Conservation (phyloP, 1,284 basidiomycete species). For the Pseudozyma sp. region DNA sequence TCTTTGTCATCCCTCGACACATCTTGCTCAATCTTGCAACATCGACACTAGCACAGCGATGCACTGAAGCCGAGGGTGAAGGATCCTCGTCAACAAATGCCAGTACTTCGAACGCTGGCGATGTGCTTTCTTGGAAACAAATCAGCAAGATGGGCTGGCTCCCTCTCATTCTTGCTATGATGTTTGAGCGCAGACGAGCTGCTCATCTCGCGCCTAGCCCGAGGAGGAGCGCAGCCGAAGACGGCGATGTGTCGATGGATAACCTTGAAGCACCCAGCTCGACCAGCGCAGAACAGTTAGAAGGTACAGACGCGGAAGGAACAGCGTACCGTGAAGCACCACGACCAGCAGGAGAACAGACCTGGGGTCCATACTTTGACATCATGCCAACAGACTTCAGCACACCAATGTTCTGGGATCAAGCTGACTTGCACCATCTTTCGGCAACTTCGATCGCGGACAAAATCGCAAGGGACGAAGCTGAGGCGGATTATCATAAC, state of each 20-base stretch:
- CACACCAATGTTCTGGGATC: conserved; percentile 95
- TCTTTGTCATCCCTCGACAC: conserved; percentile 85
- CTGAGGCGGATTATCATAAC: conserved; percentile 78
- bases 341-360: conserved; percentile 29
- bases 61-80: conserved; percentile 33
- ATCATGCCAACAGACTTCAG: conserved; percentile 78
- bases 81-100: not conserved
- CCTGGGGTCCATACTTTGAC: conserved; percentile 62
- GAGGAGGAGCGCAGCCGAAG: not conserved
- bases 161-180: conserved; percentile 89
- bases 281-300: conserved; percentile 2
- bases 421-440: conserved; percentile 80
- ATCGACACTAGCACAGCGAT: conserved; percentile 72
- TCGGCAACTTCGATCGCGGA: conserved; percentile 85
- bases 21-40: conserved; percentile 84
- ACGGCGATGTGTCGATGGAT: conserved; percentile 49
- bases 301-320: conserved; percentile 34
- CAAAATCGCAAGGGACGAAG: conserved; percentile 87
- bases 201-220: not conserved
- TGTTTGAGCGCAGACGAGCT: conserved; percentile 81
- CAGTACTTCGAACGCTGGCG: conserved; percentile 1
- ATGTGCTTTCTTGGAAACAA: conserved; percentile 27
- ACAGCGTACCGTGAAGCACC: conserved; percentile 8
- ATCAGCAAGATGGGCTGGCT: conserved; percentile 77
- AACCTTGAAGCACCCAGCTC: conserved; percentile 12